A percentile compares a stretch with the other conserved stretches of the same genome.
Conservation (phyloP, 2,329 filamentous ascomycete genomes). For the Scortechinia acanthostroma region DNA sequence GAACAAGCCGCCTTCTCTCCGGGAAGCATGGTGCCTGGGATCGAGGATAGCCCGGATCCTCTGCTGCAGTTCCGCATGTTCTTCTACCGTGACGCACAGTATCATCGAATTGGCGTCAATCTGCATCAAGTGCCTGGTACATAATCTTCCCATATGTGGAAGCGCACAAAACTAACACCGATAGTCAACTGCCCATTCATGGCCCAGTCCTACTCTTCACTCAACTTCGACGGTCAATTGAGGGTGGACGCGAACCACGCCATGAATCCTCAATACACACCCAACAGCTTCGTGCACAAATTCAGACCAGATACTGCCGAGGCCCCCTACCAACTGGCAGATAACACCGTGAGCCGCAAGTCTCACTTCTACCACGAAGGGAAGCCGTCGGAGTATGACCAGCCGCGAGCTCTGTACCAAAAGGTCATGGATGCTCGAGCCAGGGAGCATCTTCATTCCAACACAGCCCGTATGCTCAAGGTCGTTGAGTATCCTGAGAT, state of each 20-base stretch:
- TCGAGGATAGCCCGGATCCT: conserved; percentile 36
- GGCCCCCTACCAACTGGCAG: conserved; percentile 35
- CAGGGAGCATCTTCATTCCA: conserved; percentile 33
- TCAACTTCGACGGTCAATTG: conserved; percentile 40
- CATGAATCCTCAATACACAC: conserved; percentile 39
- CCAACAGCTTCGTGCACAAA: conserved; percentile 40
- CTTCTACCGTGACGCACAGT: conserved; percentile 39
- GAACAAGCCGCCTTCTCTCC: conserved; percentile 43
- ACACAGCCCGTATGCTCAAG: conserved; percentile 35
- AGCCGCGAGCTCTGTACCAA: conserved; percentile 36
- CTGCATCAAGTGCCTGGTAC: conserved; percentile 41
- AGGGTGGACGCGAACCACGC: conserved; percentile 34
- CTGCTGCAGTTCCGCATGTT: conserved; percentile 39
- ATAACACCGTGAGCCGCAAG: conserved; percentile 40
- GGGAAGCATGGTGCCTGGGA: conserved; percentile 38
- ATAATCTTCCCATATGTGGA: no score
- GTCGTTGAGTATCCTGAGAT: conserved; percentile 32
- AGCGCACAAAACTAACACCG: no score
- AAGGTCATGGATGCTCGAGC: conserved; percentile 35
- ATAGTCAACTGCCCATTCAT: conserved; percentile 26
- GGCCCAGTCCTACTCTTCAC: conserved; percentile 30
- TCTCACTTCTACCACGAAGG: conserved; percentile 46
- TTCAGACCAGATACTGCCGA: conserved; percentile 41
- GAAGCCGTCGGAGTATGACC: conserved; percentile 40
- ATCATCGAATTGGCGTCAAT: conserved; percentile 41